These are phyloP conservation scores for Aspergillus versicolor DNA, from an alignment of 2,329 filamentous ascomycete species.

Conservation along the genomic window DNA sequence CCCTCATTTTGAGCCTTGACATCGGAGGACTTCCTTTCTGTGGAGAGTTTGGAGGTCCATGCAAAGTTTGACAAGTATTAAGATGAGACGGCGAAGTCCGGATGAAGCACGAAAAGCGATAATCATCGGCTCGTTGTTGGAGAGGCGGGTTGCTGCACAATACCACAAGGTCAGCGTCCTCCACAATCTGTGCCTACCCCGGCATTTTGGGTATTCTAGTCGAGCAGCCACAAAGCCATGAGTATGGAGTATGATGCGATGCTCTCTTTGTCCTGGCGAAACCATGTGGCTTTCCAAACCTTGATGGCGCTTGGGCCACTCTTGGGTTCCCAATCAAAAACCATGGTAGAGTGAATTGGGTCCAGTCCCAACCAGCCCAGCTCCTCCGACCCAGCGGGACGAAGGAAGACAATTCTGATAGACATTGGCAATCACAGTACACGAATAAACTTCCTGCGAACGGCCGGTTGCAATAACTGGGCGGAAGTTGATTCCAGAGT, in stretches of 20 bases:
- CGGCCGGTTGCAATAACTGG: neutral
- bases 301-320: neutral
- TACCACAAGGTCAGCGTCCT: neutral
- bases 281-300: conserved; percentile 17
- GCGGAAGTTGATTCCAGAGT: neutral
- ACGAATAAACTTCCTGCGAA: neutral
- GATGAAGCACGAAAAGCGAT: neutral
- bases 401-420: neutral
- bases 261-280: neutral
- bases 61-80: neutral
- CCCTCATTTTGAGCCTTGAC: neutral
- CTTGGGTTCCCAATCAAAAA: neutral
- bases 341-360: neutral
- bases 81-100: conserved; percentile 7
- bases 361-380: neutral
- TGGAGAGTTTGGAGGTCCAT: neutral
- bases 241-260: neutral
- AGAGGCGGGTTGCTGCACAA: neutral
- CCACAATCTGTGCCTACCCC: neutral
- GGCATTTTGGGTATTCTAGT: neutral
- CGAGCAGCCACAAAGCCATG: no score
- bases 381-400: neutral
- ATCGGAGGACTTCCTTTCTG: neutral
- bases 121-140: neutral
- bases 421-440: no score